Base-by-base conservation (phyloP, 2,329 filamentous ascomycete genomes). In the Clarireedia monteithiana region DNA sequence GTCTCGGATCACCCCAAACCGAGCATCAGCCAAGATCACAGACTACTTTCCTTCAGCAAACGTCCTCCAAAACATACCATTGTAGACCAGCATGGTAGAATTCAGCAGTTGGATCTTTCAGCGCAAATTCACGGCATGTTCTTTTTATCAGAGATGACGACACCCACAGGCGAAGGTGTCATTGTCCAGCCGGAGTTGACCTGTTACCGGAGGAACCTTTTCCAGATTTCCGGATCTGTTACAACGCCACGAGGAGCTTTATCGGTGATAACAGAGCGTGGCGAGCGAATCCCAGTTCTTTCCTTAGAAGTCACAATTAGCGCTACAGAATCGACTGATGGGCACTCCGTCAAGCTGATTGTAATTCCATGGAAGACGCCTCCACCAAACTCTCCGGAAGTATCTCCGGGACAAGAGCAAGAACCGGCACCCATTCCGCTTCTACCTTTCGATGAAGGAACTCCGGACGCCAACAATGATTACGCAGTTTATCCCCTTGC, bases 281-380 rank as follows among this genome's bases (percentile, higher is more conserved):
- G 90, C 46, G 89, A 95, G 69, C 86, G 88, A 46, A 85, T 95
- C 42, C 86, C 88, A 2, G 89, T 96, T 49, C 81, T 83, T 60
- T 87, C 79, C 60, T 88, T 92, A 70, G 91, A 97, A 70, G 83
- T 96, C 53, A 85, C 86, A 53, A 89, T 97, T 48, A 95, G 90
- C 5, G 92, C 92, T 7, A 95, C 91, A 49, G 92, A 97, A 70
- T 96, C 92, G 1, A 91, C 96, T 15, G 92, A 97, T 69, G 89
- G 90, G 36, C 92, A 96, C 64, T 76, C 88, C 0, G 90, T 96
- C 45, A 92, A 95, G 65, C 85, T 97, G 60, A 96, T 97, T 60
- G 94, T 94, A 6, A 95, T 97, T 58, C 92, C 92, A 1, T 97
- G 92, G 92, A 97, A 97, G 76, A 96, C 91, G 2, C 91, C 91